Evolutionary conservation across 768 basidiomycete genomes (phyloP).

Genomic region (Mycena indigotica): DNA sequence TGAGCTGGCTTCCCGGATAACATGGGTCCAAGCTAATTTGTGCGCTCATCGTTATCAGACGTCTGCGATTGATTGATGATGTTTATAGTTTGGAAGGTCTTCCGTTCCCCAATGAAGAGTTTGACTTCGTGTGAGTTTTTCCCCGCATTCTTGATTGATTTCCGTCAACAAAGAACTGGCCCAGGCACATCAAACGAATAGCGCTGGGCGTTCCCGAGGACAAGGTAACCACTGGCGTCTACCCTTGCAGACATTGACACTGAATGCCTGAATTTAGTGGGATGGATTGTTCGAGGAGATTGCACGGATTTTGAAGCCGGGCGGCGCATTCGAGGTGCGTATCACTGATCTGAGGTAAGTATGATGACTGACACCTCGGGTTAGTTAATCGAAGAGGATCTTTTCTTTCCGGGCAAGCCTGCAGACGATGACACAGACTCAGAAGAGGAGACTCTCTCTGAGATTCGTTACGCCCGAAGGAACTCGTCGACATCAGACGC

Average conservation of each 20-base stretch:
- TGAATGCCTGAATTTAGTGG: slow-evolving; percentile 48
- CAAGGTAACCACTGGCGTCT: slow-evolving; percentile 47
- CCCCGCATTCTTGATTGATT: background rate
- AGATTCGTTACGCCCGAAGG: slow-evolving; percentile 22
- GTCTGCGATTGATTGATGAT: slow-evolving; percentile 7
- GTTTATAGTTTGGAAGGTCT: slow-evolving; percentile 64
- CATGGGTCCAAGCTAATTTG: slow-evolving; percentile 78
- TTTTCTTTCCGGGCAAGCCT: slow-evolving; percentile 66
- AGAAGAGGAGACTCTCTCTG: slow-evolving; percentile 29
- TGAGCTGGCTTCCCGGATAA: slow-evolving; percentile 61
- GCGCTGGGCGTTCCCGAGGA: slow-evolving; percentile 77
- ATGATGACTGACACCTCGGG: background rate
- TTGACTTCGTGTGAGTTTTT: slow-evolving; percentile 70
- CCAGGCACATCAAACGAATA: slow-evolving; percentile 69
- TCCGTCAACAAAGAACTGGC: slow-evolving; percentile 10
- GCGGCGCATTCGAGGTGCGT: slow-evolving; percentile 68
- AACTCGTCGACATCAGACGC: slow-evolving; percentile 8
- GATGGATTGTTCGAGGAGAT: slow-evolving; percentile 70
- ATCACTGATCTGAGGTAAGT: background rate
- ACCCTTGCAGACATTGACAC: background rate
- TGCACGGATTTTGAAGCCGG: slow-evolving; percentile 70
- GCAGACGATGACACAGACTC: slow-evolving; percentile 38
- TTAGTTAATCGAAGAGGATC: slow-evolving; percentile 75
- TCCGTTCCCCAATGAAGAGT: slow-evolving; percentile 71
- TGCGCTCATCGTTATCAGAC: slow-evolving; percentile 35